Percentiles rank a stretch among this genome's conserved stretches.
phyloP scores from a whole-genome alignment of 2,329 filamentous ascomycete genomes.

The Alternaria arborescens region DNA sequence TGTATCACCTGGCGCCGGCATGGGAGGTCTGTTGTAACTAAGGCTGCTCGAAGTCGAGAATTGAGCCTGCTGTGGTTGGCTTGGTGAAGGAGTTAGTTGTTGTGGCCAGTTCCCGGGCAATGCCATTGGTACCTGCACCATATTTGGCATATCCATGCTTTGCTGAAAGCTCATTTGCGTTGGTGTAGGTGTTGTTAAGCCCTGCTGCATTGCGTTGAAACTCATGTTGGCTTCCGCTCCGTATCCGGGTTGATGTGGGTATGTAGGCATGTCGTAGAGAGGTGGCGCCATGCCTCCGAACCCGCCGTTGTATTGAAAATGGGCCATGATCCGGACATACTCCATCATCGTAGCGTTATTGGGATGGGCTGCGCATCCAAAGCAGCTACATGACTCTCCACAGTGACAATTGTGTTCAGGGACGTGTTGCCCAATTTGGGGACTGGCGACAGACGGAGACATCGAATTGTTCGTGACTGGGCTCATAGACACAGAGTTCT shows the following conservation, averaged over 20 bases:
- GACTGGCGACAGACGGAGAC: constrained; percentile 35
- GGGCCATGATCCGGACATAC: constrained; percentile 56
- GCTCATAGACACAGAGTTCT: constrained; percentile 45
- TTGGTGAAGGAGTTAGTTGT: constrained; percentile 20
- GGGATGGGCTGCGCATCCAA: constrained; percentile 73
- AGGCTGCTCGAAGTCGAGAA: constrained; percentile 27
- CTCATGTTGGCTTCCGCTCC: constrained; percentile 35
- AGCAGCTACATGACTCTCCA: constrained; percentile 71
- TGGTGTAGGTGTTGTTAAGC: constrained; percentile 29
- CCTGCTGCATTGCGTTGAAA: constrained; percentile 24
- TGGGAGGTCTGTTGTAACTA: constrained; percentile 14
- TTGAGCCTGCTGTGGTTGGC: constrained; percentile 22
- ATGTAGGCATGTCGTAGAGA: constrained; percentile 47
- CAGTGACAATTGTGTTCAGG: constrained; percentile 66
- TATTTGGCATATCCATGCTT: constrained; percentile 28
- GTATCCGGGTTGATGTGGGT: constrained; percentile 45
- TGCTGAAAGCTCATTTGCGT: constrained; percentile 34
- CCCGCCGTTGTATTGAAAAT: constrained; percentile 46
- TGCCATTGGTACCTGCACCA: constrained; percentile 26
- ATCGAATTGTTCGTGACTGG: constrained; percentile 21
- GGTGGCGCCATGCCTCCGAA: constrained; percentile 43
- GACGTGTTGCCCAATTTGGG: constrained; percentile 46
- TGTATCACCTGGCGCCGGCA: constrained; percentile 15
- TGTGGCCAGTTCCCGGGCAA: constrained; percentile 38
- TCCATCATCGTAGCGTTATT: constrained; percentile 71